Base-by-base conservation (phyloP, 176 grass and related monocot species). In the Zizania latifolia region DNA sequence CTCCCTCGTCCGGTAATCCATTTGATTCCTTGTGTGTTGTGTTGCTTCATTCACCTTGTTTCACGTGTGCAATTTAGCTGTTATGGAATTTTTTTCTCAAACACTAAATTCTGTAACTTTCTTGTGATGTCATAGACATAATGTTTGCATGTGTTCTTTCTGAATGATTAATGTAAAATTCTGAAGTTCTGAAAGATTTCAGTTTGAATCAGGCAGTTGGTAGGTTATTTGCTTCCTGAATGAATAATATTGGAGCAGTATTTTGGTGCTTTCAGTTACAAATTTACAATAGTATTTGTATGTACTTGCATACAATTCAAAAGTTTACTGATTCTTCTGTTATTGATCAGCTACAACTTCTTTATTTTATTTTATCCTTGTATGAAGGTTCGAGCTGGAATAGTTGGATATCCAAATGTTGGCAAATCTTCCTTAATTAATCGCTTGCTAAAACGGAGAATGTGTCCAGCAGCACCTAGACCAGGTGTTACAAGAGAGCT, bases 401-500 rank as follows among this genome's bases (percentile, higher is more conserved):
- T 99, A 78, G 86, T 99, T 80, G 95, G 95, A 81, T 99, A 99
- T 86, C 95, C 95, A 72, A 99, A 99, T 71, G 95, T 99, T 21
- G 91, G 95, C 28, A 99, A 94, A 85, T 99, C 91, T 51, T 99
- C 95, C 81, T 78, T 99, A 74, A 92, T 99, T 77, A 99, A 99
- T 89, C 91, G 91, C 72, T 88, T 99, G 71, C 78, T 94, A 44
- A 99, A 92, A 57, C 75, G 95, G 82, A 88, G 95, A 86, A 94
- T 94, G 95, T 99, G 95, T 84, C 86, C 83, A 82, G 91, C 95
- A 75, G 95, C 95, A 81, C 87, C 91, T 15, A 91, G 95, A 66
- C 95, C 91, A 77, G 95, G 95, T 81, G 91, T 99, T 73, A 94
- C 95, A 77, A 94, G 95, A 98, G 86, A 91, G 85, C 77, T 99